Conservation (phyloP, 73 alveolate species). For the Stentor coeruleus region DNA sequence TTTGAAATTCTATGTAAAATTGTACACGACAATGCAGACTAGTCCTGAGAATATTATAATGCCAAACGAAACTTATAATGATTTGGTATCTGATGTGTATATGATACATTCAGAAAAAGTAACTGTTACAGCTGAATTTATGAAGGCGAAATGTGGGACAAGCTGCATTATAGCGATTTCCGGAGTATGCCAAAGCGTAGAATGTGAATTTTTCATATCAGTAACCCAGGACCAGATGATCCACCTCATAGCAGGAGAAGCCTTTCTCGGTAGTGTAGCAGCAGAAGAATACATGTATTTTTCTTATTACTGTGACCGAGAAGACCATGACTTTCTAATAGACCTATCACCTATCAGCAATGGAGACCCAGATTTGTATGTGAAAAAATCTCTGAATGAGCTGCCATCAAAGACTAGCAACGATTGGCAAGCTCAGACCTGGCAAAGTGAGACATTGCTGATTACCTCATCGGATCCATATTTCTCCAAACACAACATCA, state of each 20-base stretch:
- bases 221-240: background rate
- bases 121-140: background rate
- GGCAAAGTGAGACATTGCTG: background rate
- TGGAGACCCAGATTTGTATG: slow-evolving; percentile 1
- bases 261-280: background rate
- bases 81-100: background rate
- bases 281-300: background rate
- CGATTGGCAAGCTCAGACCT: background rate
- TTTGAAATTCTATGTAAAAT: background rate
- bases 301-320: background rate
- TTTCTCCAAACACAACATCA: background rate
- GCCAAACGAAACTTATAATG: background rate
- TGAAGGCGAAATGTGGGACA: background rate
- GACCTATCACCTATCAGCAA: background rate
- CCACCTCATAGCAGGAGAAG: background rate
- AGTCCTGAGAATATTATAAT: background rate
- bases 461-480: background rate
- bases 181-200: background rate
- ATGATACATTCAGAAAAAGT: background rate
- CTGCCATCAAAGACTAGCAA: background rate
- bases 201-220: background rate
- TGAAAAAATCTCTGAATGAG: background rate
- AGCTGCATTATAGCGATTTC: background rate
- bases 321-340: background rate
- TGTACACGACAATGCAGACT: background rate